Evolutionary conservation across 192 early-diverging fungal species (phyloP).

Genomic region (Mortierella claussenii): DNA sequence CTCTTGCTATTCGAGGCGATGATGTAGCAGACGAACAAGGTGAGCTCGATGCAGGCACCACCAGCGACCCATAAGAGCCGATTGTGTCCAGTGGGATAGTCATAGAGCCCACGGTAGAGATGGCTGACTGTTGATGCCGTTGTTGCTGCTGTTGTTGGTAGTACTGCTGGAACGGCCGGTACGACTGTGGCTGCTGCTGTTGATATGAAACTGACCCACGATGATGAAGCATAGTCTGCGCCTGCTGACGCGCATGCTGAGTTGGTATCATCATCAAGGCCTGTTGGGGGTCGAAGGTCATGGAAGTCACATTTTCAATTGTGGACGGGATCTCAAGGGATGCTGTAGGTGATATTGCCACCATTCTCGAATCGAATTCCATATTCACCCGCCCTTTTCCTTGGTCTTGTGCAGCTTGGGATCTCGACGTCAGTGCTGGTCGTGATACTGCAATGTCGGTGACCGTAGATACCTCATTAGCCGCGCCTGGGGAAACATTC

Average conservation of each 20-base stretch:
- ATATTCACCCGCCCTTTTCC: not conserved
- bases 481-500: no score
- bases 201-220: not conserved
- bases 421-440: not conserved
- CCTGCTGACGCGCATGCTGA: no score
- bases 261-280: not conserved
- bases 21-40: slow-evolving; percentile 20
- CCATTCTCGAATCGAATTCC: not conserved
- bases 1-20: slow-evolving; percentile 16
- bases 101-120: slow-evolving; percentile 18
- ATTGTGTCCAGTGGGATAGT: slow-evolving; percentile 19
- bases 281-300: not conserved
- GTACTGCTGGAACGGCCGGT: not conserved
- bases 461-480: not conserved
- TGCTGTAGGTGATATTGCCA: slow-evolving; percentile 1
- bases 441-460: no score
- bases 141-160: slow-evolving; percentile 2
- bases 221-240: slow-evolving; percentile 9
- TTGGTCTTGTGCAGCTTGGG: no score
- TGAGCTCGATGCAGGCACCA: slow-evolving; percentile 42
- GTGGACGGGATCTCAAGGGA: slow-evolving; percentile 25
- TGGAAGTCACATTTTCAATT: not conserved
- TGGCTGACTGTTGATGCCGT: slow-evolving; percentile 5
- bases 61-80: slow-evolving; percentile 33
- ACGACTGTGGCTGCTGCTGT: slow-evolving; percentile 10